Evolutionary conservation across 345 rosid genomes (phyloP), one percentile per base, ranked within the genome.

Genomic region (Fremontodendron californicum): DNA sequence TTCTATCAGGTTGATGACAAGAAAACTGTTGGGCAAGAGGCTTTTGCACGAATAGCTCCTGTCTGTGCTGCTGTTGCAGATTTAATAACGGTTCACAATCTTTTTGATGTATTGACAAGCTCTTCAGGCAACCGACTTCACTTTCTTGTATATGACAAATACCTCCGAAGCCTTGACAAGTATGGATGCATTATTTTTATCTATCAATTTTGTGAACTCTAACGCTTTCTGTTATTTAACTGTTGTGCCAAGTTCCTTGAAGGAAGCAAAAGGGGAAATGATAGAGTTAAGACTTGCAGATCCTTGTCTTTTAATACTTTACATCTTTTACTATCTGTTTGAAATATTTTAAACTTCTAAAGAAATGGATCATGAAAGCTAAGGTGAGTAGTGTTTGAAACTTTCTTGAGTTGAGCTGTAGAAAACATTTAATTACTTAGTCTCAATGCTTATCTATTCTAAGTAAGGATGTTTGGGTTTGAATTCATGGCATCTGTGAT

Each of bases 1-100:
- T 40, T 76, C 71, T 71, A 74, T 63, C 77, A 94, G 98, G 99
- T 93, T 76, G 93, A 90, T 84, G 90, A 95, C 74, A 85, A 88
- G 65, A 89, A 83, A 84, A 91, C 97, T 69, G 92, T 93, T 62
- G 92, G 96, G 42, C 89, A 57, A 39, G 98, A 93, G 85, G 97
- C 98, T 52, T 95, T 95, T 85, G 90, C 90, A 21, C 90, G 96
- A 77, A 93, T 95, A 40, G 97, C 98, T 83, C 96, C 99, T 71
- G 89, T 84, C 55, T 93, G 97, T 84, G 86, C 90, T 82, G 88
- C 85, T 72, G 81, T 95, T 84, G 95, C 99, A 18, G 98, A 95
- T 87, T 79, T 88, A 61, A 89, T 95, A 52, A 93, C 94, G 21
- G 96, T 86, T 78, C 90, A 86, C 83, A 95, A 95, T 88, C 98